These are phyloP conservation scores for Verruconis gallopava DNA, from an alignment of 2,329 filamentous ascomycete species.

Conservation along the genomic window DNA sequence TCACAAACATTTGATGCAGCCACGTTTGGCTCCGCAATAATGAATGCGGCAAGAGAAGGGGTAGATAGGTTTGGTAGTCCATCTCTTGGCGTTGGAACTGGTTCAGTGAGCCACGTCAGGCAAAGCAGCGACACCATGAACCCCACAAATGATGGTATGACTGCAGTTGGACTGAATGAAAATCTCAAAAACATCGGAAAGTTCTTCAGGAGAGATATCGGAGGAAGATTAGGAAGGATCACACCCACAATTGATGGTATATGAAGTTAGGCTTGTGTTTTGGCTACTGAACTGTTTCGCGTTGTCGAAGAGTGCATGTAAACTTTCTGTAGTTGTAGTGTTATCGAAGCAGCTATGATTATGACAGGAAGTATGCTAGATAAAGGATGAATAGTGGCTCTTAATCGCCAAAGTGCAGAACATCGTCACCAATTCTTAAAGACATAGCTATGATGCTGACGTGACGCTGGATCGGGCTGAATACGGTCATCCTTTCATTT, in stretches of 20 bases:
- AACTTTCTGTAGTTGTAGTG: too few relatives aligned
- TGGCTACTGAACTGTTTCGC: too few relatives aligned
- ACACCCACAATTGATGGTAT: not conserved
- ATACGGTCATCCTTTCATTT: too few relatives aligned
- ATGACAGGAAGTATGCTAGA: not conserved
- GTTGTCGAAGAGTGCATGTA: too few relatives aligned
- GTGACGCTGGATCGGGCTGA: too few relatives aligned
- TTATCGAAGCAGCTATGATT: not conserved
- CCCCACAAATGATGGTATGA: constrained; percentile 14
- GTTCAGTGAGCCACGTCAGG: constrained; percentile 22
- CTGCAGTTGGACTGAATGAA: constrained; percentile 70
- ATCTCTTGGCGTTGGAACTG: constrained; percentile 20
- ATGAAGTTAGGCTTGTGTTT: too few relatives aligned
- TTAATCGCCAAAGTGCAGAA: too few relatives aligned
- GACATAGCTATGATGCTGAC: too few relatives aligned
- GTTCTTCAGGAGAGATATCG: constrained; percentile 84
- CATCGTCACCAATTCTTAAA: too few relatives aligned
- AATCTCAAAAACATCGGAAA: constrained; percentile 93
- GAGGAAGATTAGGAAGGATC: constrained; percentile 56
- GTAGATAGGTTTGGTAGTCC: constrained; percentile 63
- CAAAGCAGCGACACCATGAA: constrained; percentile 1
- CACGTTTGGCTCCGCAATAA: constrained; percentile 71
- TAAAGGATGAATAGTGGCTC: too few relatives aligned
- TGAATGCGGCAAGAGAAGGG: constrained; percentile 76
- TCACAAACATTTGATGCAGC: constrained; percentile 59